phyloP scores from a whole-genome alignment of 257 asterid species.

The Solanum infundibuliforme region DNA sequence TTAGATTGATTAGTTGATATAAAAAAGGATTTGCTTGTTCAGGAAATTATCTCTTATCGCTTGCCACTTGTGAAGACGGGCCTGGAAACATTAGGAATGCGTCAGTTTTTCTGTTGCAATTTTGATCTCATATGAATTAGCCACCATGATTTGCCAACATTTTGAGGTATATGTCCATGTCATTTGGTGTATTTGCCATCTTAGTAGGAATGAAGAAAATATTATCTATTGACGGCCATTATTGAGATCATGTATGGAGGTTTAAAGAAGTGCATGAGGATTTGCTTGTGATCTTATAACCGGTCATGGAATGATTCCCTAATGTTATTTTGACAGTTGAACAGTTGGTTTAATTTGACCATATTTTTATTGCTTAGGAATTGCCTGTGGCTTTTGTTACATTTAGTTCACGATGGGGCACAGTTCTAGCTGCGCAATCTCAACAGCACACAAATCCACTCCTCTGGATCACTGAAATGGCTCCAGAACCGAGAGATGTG shows the following conservation, averaged over 20 bases:
- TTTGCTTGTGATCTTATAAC: not conserved
- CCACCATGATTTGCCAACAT: not conserved
- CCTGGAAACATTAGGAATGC: not conserved
- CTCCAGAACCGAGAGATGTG: slow-evolving; percentile 95
- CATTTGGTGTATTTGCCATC: not conserved
- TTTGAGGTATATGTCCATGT: not conserved
- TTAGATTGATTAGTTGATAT: not conserved
- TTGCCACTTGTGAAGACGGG: not conserved
- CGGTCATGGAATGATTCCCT: not conserved
- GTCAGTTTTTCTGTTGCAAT: not conserved
- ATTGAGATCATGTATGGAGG: not conserved
- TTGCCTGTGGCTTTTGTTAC: slow-evolving; percentile 89
- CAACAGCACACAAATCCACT: slow-evolving; percentile 80
- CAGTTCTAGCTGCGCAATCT: slow-evolving; percentile 91
- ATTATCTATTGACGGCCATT: not conserved
- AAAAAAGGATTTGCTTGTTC: not conserved
- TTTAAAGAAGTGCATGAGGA: not conserved
- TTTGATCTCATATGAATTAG: not conserved
- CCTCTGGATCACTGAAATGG: slow-evolving; percentile 79
- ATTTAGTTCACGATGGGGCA: slow-evolving; percentile 85
- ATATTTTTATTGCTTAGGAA: slow-evolving; percentile 26
- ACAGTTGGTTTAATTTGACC: not conserved
- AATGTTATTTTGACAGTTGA: not conserved
- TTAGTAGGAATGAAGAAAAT: not conserved
- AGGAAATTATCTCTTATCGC: not conserved